phyloP scores from a whole-genome alignment of 192 early-diverging fungal genomes.

The Backusella morwellensis region DNA sequence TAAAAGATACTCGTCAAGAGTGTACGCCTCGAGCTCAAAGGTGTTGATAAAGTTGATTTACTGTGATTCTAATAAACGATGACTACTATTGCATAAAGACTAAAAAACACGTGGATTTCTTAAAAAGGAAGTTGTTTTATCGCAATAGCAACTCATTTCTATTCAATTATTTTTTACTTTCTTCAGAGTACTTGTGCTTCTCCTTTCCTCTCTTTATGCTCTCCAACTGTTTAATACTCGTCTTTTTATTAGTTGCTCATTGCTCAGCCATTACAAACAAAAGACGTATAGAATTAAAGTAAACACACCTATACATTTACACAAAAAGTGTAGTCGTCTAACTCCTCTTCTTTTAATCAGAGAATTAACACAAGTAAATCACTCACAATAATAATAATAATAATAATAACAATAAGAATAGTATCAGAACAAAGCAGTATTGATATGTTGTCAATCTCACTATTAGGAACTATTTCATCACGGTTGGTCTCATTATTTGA shows the following conservation, averaged over 20 bases:
- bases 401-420: too few species aligned
- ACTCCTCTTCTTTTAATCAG: background rate
- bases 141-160: too few species aligned
- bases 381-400: background rate
- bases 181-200: background rate
- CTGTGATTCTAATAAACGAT: too few species aligned
- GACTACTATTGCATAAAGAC: too few species aligned
- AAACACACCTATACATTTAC: background rate
- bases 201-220: background rate
- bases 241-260: background rate
- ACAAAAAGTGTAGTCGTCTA: background rate
- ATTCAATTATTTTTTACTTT: background rate
- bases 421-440: background rate
- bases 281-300: conserved; percentile 20
- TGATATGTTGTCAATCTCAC: background rate
- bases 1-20: too few species aligned
- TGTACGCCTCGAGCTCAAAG: too few species aligned
- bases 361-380: conserved; percentile 15
- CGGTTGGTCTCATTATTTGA: conserved; percentile 77
- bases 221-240: background rate
- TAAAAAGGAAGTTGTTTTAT: too few species aligned
- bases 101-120: too few species aligned
- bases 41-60: too few species aligned
- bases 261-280: conserved; percentile 15
- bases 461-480: conserved; percentile 70